A percentile compares a stretch with the other conserved stretches of the same genome.
These are phyloP conservation scores for Polychaeton citri DNA, from an alignment of 2,329 filamentous ascomycete species.

Conservation along the genomic window DNA sequence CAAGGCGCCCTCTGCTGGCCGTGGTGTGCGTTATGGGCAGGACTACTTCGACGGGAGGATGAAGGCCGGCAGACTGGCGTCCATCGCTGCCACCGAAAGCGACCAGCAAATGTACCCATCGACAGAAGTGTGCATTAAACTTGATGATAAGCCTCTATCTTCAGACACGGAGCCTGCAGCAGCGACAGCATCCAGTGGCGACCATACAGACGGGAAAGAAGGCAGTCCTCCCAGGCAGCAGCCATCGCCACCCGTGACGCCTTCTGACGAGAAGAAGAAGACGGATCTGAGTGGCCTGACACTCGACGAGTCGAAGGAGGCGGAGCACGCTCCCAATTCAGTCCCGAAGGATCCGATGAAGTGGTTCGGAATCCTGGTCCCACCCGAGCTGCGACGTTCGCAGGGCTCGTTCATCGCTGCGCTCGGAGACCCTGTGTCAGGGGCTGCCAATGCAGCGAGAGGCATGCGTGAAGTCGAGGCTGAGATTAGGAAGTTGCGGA, in stretches of 20 bases:
- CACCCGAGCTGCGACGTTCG: conserved; percentile 38
- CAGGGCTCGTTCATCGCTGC: conserved; percentile 47
- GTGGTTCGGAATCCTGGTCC: conserved; percentile 43
- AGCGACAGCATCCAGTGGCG: neutral
- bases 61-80: conserved; percentile 40
- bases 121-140: neutral
- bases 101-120: neutral
- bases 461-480: conserved; percentile 55
- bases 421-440: conserved; percentile 40
- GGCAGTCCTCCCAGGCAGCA: conserved; percentile 5
- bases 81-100: conserved; percentile 25
- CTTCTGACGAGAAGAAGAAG: conserved; percentile 23
- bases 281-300: neutral
- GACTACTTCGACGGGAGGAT: conserved; percentile 64
- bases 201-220: neutral
- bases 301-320: neutral
- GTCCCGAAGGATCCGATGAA: conserved; percentile 38
- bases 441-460: conserved; percentile 42
- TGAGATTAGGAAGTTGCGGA: conserved; percentile 47
- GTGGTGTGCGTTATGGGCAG: conserved; percentile 45
- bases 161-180: neutral
- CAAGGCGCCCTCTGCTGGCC: conserved; percentile 40
- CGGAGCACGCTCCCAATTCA: neutral
- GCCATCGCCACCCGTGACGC: conserved; percentile 24
- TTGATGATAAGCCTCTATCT: neutral